Evolutionary conservation across 2,329 filamentous ascomycete genomes (phyloP).

Genomic region (Colletotrichum sansevieriae): DNA sequence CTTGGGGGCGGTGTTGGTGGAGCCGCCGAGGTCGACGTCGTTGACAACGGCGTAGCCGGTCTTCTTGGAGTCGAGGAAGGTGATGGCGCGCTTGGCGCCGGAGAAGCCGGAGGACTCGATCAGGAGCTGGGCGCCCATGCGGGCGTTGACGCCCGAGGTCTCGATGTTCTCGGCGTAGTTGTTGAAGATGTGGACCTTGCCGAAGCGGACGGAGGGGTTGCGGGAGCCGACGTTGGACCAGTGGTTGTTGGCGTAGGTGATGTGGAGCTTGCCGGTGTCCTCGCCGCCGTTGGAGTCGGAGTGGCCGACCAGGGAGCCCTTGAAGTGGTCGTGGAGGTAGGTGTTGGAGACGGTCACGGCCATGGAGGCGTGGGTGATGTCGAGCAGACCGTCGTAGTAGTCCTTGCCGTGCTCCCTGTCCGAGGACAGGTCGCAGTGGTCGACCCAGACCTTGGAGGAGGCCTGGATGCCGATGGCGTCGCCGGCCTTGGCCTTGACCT

Average conservation of each 20-base stretch:
- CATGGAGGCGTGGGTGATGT: conserved; percentile 73
- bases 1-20: conserved; percentile 60
- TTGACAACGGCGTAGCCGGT: conserved; percentile 57
- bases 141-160: conserved; percentile 66
- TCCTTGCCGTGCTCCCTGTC: conserved; percentile 73
- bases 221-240: conserved; percentile 75
- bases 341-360: conserved; percentile 66
- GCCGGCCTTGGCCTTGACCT: conserved; percentile 67
- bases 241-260: conserved; percentile 77
- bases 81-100: conserved; percentile 53
- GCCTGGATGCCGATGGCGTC: conserved; percentile 71
- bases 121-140: conserved; percentile 69
- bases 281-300: conserved; percentile 68
- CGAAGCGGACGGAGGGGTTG: conserved; percentile 73
- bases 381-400: conserved; percentile 77
- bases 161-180: conserved; percentile 62
- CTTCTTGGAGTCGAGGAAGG: conserved; percentile 55
- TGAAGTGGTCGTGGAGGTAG: conserved; percentile 61
- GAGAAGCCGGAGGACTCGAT: conserved; percentile 68
- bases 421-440: conserved; percentile 75
- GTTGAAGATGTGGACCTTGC: conserved; percentile 70
- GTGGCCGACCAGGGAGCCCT: conserved; percentile 72
- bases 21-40: conserved; percentile 60
- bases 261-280: conserved; percentile 71
- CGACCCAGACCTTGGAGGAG: conserved; percentile 73